A percentile compares a stretch with the other conserved stretches of the same genome.
Evolutionary conservation across 2,329 filamentous ascomycete genomes (phyloP).

Genomic region (Colletotrichum noveboracense): DNA sequence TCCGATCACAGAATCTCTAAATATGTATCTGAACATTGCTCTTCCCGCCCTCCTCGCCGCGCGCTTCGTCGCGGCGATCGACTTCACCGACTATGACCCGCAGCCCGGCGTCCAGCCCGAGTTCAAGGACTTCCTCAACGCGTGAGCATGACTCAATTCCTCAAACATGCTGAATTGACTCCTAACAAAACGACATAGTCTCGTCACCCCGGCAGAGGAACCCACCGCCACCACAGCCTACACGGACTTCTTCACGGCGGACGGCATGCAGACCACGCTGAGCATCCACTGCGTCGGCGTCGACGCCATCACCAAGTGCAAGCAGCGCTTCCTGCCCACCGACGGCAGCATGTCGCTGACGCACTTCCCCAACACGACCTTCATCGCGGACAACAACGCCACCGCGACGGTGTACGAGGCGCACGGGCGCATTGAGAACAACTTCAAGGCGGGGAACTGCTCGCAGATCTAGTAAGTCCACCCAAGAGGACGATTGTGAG

Average conservation of each 20-base stretch:
- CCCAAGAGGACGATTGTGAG: accelerated
- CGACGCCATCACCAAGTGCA: constrained; percentile 9
- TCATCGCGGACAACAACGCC: not conserved
- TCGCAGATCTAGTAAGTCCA: constrained; percentile 12
- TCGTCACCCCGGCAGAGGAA: constrained; percentile 8
- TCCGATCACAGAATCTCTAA: not conserved
- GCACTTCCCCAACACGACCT: constrained; percentile 16
- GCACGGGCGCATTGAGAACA: constrained; percentile 6
- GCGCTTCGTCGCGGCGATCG: not conserved
- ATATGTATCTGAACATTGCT: not conserved
- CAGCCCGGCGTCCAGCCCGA: constrained; percentile 2
- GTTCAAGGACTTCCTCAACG: constrained; percentile 3
- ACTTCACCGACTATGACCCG: constrained; percentile 1
- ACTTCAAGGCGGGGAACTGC: constrained; percentile 14
- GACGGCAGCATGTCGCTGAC: constrained; percentile 15
- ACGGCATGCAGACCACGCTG: constrained; percentile 17
- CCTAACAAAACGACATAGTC: not conserved
- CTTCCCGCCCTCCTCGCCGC: not conserved
- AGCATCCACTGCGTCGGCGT: constrained; percentile 16
- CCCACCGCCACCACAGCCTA: constrained; percentile 15
- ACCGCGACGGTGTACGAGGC: constrained; percentile 11
- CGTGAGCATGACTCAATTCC: not conserved
- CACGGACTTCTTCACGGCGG: constrained; percentile 11
- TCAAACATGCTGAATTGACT: not conserved
- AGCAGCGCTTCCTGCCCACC: constrained; percentile 3